These are phyloP conservation scores for Cladophialophora carrionii DNA, from an alignment of 2,329 filamentous ascomycete genomes.

Conservation along the genomic window DNA sequence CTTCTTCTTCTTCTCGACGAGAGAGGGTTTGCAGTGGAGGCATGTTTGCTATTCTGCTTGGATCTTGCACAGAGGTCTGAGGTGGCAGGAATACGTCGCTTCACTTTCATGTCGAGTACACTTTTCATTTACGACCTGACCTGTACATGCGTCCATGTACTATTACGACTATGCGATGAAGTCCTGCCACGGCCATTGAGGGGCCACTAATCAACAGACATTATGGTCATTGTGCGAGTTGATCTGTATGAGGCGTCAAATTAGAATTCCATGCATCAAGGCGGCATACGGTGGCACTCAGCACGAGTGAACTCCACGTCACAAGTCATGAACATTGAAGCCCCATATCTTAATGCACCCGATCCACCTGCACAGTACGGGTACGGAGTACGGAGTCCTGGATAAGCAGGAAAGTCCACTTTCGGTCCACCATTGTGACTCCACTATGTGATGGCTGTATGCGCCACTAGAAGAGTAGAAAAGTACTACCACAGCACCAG, in stretches of 20 bases:
- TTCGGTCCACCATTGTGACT: too few species aligned
- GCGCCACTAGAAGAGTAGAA: too few species aligned
- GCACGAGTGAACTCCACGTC: background rate
- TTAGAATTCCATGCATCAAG: background rate
- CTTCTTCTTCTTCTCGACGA: background rate
- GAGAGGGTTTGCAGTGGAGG: background rate
- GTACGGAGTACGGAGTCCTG: background rate
- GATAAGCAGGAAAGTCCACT: too few species aligned
- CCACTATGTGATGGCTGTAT: too few species aligned
- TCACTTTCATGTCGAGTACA: background rate
- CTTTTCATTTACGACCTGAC: background rate
- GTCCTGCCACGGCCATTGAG: background rate
- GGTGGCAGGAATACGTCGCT: background rate
- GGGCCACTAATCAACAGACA: background rate
- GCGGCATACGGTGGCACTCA: background rate
- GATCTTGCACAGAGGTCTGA: background rate
- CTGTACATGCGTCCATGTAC: conserved; percentile 2
- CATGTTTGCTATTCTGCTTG: background rate
- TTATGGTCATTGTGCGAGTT: too few species aligned
- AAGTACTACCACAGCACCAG: too few species aligned
- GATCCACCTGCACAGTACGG: background rate
- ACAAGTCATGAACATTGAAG: background rate
- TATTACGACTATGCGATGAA: background rate
- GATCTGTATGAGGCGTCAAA: background rate
- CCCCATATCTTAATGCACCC: conserved; percentile 1